phyloP scores from a whole-genome alignment of 1,139 yeast species.

The Saccharomyces hybrid region DNA sequence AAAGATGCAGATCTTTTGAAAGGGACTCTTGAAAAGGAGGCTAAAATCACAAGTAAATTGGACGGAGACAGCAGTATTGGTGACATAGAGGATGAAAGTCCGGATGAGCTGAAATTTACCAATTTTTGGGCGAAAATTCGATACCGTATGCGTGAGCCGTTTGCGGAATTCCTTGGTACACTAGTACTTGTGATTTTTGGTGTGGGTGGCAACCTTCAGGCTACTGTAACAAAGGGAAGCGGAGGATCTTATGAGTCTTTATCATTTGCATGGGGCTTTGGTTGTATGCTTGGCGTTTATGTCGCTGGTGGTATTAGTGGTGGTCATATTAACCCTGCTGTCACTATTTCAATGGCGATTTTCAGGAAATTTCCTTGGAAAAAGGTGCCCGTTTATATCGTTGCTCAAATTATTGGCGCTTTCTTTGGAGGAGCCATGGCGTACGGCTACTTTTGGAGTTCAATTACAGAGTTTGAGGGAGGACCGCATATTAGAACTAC shows the following conservation, averaged over 20 bases:
- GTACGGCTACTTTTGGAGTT: slow-evolving; percentile 26
- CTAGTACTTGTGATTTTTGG: slow-evolving; percentile 35
- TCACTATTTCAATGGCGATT: slow-evolving; percentile 33
- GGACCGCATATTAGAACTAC: slow-evolving; percentile 15
- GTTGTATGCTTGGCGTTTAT: slow-evolving; percentile 38
- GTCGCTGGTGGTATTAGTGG: slow-evolving; percentile 35
- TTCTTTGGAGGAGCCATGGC: slow-evolving; percentile 33
- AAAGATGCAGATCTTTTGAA: too few species aligned
- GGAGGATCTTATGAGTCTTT: slow-evolving; percentile 36
- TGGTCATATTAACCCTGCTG: slow-evolving; percentile 36
- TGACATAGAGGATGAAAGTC: not conserved
- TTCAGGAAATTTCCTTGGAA: slow-evolving; percentile 35
- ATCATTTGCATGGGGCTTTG: slow-evolving; percentile 40
- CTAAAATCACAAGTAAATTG: not conserved
- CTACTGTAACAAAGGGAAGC: slow-evolving; percentile 30
- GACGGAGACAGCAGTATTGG: not conserved
- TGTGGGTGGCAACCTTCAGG: slow-evolving; percentile 40
- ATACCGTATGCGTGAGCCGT: slow-evolving; percentile 13
- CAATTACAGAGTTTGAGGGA: slow-evolving; percentile 15
- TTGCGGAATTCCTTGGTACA: slow-evolving; percentile 39
- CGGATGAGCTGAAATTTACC: slow-evolving; percentile 10
- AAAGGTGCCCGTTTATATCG: slow-evolving; percentile 34
- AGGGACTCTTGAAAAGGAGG: not conserved
- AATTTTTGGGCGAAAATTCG: slow-evolving; percentile 15
- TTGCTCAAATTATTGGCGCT: slow-evolving; percentile 26